These are phyloP conservation scores for Pyrenochaeta sp. DNA, from an alignment of 2,329 filamentous ascomycete genomes.

Conservation along the genomic window DNA sequence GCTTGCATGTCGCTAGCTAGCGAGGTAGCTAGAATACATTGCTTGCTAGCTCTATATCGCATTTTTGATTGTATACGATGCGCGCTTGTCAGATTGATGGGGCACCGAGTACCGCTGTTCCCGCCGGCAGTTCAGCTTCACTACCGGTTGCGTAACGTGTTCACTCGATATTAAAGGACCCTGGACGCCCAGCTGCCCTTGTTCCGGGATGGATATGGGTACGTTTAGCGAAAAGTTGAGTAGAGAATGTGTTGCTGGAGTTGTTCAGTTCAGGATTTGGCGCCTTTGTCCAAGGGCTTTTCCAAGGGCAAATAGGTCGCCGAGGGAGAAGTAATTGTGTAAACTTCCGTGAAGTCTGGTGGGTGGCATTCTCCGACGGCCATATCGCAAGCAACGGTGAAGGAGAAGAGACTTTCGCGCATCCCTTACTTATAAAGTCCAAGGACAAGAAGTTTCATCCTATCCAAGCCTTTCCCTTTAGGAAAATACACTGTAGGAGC, in stretches of 20 bases:
- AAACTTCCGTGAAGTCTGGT: too few relatives aligned
- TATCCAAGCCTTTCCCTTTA: too few relatives aligned
- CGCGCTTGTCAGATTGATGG: neutral
- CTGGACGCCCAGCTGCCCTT: neutral
- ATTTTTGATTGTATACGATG: constrained; percentile 4
- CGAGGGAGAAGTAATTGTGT: too few relatives aligned
- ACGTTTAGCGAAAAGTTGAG: neutral
- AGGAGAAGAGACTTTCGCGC: too few relatives aligned
- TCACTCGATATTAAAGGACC: constrained; percentile 1
- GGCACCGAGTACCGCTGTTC: constrained; percentile 1
- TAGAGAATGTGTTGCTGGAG: neutral
- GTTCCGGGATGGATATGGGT: neutral
- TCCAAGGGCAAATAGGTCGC: too few relatives aligned
- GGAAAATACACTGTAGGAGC: too few relatives aligned
- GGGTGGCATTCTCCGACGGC: too few relatives aligned
- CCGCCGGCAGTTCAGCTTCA: constrained; percentile 7
- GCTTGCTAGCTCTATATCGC: neutral
- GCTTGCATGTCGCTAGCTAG: neutral
- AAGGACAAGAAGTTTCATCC: too few relatives aligned
- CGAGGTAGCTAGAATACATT: neutral
- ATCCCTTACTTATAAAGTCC: too few relatives aligned
- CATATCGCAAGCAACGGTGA: too few relatives aligned
- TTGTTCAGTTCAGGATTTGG: too few relatives aligned
- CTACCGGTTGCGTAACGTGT: constrained; percentile 7
- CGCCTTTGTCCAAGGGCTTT: too few relatives aligned